Evolutionary conservation across 2,329 filamentous ascomycete genomes (phyloP), one percentile per base, ranked within the genome.

Genomic region (Chaetomiaceae sp.): DNA sequence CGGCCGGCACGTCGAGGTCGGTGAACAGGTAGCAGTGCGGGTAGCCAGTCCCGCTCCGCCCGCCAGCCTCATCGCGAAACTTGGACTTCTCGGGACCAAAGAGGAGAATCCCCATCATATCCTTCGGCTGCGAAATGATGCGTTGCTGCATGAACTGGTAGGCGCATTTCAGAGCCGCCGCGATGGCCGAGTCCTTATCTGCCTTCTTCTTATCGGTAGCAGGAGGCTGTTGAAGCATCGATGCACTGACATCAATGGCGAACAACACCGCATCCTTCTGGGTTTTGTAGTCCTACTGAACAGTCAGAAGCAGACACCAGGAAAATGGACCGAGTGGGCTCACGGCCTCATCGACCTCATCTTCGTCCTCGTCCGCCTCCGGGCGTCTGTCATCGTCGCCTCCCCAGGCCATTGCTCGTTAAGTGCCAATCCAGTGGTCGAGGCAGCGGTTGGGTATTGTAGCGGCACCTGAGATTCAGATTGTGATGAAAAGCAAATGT

Each of bases 191-290:
- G 59, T 91, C 87, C 47, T 74, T 81, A 54, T 87, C 84, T 35
- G 89, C 91, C 67, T 88, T 91, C 67, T 87, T 95, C 41, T 82
- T 77, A 50, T 78, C 74, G 6, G 75, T 75, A 3, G 74, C 68
- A 3, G 80, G 76, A 18, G 87, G 87, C 34, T 71, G 70, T 56
- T 71, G 70, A 52, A 97, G 71, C 91, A 97, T 98, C 0, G 88
- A 89, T 30, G 80, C 68, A 72, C 86, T 96, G 61, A 97, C 76
- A 59, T 97, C 86, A 59, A 98, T 95, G 12, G 89, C 91, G 63
- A 98, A 91, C 19, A 98, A 75, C n/a, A 97, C 79, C n/a, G 93
- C 93, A 81, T 98, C 93, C 69, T 95, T 96, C 62, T 90, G 84
- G 1, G 84, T 77, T 70, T 90, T 94, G 72, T 93, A 98, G 65